phyloP scores from a whole-genome alignment of 352 stramenopile genomes.

The Phytophthora brassicae region DNA sequence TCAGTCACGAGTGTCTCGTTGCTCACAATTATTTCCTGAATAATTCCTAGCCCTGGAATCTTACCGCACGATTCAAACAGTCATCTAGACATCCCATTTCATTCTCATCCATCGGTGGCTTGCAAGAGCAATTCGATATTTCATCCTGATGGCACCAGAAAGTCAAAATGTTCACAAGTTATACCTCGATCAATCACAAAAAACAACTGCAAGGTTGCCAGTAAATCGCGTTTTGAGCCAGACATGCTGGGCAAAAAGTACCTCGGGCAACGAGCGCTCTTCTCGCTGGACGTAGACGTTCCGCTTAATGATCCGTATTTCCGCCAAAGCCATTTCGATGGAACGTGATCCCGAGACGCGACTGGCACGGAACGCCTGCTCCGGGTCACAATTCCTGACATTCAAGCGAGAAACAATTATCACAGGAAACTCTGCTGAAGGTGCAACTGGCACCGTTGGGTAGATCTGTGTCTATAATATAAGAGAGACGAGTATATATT shows the following conservation, averaged over 20 bases:
- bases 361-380: conserved; percentile 51
- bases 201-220: no score
- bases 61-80: conserved; percentile 76
- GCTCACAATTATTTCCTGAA: background rate
- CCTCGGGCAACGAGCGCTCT: conserved; percentile 47
- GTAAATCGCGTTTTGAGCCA: background rate
- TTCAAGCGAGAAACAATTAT: conserved; percentile 16
- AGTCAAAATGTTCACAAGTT: no score
- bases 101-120: conserved; percentile 30
- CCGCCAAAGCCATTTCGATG: conserved; percentile 65
- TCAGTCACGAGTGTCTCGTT: background rate
- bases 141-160: no score
- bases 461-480: conserved; percentile 3
- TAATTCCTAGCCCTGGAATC: background rate
- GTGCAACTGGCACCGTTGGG: conserved; percentile 1
- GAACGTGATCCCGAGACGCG: conserved; percentile 67
- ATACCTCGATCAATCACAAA: conserved; percentile 1
- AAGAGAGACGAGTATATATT: background rate
- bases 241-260: conserved; percentile 14
- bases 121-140: conserved; percentile 62
- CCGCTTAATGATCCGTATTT: conserved; percentile 66
- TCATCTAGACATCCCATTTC: conserved; percentile 66
- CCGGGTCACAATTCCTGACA: conserved; percentile 35
- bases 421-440: background rate
- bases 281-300: conserved; percentile 82